A percentile compares a stretch with the other conserved stretches of the same genome.
Conservation (phyloP, 352 stramenopile species). For the Paralagenidium karlingii region DNA sequence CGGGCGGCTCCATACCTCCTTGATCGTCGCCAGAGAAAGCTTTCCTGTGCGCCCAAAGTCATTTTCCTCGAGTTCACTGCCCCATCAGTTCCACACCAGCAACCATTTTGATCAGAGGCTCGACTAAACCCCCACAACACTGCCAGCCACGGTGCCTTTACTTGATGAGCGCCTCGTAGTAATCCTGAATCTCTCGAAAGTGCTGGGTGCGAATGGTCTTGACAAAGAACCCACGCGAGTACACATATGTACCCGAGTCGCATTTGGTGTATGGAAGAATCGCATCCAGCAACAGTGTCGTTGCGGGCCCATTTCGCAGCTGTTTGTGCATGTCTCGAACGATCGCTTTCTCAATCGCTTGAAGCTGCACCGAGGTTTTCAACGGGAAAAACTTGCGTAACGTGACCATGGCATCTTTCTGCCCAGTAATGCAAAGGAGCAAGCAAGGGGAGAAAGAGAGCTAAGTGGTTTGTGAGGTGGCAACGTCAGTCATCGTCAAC, state of each 20-base stretch:
- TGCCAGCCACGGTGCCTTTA: slow-evolving; percentile 8
- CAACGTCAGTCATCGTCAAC: too few relatives aligned
- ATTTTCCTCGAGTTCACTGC: slow-evolving; percentile 39
- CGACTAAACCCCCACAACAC: neutral
- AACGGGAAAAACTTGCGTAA: slow-evolving; percentile 68
- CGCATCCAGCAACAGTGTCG: slow-evolving; percentile 60
- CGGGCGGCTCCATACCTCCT: slow-evolving; percentile 7
- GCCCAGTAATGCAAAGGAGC: too few relatives aligned
- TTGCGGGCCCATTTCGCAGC: slow-evolving; percentile 52
- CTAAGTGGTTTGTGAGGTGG: too few relatives aligned
- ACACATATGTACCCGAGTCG: slow-evolving; percentile 1
- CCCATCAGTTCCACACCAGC: neutral
- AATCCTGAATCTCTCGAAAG: slow-evolving; percentile 77
- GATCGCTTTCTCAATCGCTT: slow-evolving; percentile 61
- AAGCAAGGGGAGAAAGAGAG: too few relatives aligned
- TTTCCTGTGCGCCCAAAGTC: slow-evolving; percentile 27
- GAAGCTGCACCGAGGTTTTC: slow-evolving; percentile 56
- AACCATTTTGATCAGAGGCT: neutral
- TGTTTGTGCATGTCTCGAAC: slow-evolving; percentile 74
- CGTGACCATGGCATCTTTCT: slow-evolving; percentile 54
- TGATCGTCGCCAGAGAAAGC: slow-evolving; percentile 21
- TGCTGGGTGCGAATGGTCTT: slow-evolving; percentile 72
- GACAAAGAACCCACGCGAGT: slow-evolving; percentile 54
- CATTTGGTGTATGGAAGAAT: slow-evolving; percentile 31
- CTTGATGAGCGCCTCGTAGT: slow-evolving; percentile 38